A percentile compares a stretch with the other conserved stretches of the same genome.
These are phyloP conservation scores for Xanthoconium stramineum DNA, from an alignment of 768 basidiomycete species.

Conservation along the genomic window DNA sequence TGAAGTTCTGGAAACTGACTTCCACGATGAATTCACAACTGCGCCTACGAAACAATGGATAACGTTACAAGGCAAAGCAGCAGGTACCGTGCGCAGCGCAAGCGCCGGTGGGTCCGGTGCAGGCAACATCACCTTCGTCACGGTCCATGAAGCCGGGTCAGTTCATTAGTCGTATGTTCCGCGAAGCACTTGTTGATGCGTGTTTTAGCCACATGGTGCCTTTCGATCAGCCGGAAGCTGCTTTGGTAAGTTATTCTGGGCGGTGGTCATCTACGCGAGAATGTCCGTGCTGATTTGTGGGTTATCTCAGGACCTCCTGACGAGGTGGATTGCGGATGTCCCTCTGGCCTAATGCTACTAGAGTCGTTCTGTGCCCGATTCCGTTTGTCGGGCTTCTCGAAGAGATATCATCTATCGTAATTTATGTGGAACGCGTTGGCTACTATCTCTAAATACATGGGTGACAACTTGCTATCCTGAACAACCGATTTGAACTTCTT, in stretches of 20 bases:
- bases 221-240: conserved; percentile 84
- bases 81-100: conserved; percentile 69
- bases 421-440: background rate
- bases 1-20: conserved; percentile 55
- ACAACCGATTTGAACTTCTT: background rate
- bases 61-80: conserved; percentile 48
- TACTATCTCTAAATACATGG: background rate
- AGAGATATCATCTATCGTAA: background rate
- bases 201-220: conserved; percentile 80
- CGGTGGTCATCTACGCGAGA: background rate
- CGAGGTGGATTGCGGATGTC: conserved; percentile 53
- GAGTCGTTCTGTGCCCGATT: background rate
- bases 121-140: conserved; percentile 84
- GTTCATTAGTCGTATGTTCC: conserved; percentile 20
- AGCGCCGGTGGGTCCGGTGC: conserved; percentile 62
- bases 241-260: conserved; percentile 50
- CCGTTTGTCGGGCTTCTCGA: background rate
- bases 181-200: background rate
- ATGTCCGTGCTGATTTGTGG: background rate
- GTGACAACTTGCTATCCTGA: background rate
- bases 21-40: conserved; percentile 56
- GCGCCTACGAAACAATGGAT: conserved; percentile 55
- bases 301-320: conserved; percentile 50
- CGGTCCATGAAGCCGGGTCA: conserved; percentile 77
- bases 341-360: conserved; percentile 36